Evolutionary conservation across 192 early-diverging fungal species (phyloP), one percentile per base, ranked within the genome.

Genomic region (Entomortierella chlamydospora): DNA sequence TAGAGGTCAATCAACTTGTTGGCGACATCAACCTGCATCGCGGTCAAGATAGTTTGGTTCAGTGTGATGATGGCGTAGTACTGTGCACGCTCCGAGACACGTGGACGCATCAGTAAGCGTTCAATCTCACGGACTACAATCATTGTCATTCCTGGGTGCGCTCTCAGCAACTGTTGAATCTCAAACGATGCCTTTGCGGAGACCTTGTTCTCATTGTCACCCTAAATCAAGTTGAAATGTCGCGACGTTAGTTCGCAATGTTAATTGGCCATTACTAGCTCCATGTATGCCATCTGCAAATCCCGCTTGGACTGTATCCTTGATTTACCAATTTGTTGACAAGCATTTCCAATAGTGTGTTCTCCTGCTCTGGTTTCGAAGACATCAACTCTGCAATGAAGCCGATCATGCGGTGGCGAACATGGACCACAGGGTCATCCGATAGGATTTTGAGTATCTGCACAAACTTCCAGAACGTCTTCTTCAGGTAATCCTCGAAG

Each of bases 401-500:
- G 12, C 77, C 83, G 7, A 98, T 81, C 84, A 91, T 93, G 76
- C 90, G 94, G 77, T 91, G 90, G 57, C 94, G 91, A 30, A 98
- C 91, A 67, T 95, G 91, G 25, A 89, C 81, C 29, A 99, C 84
- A 17, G 94, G 88, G 83, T 99, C 98, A 72, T 95, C 92, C 7
- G 93, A 86, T 50, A 97, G 85, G 49, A 90, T 86, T 90, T 99
- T 97, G 63, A 98, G 84, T n/a, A 91, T 61, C 77, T 92, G 89
- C 47, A 99, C 88, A 70, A 98, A 92, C 29, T 97, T 93, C 85
- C 93, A 97, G 85, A 96, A 98, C 6, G 85, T 72, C 57, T 92
- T 93, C 83, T 99, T 99, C 51, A 99, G 80, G 61, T 86, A 85
- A 85, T 98, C 96, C 86, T 99, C 98, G 84, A 94, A 99, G 41